A percentile compares a stretch with the other conserved stretches of the same genome.
phyloP scores from a whole-genome alignment of 1,284 basidiomycete species.

The Pseudozyma sp. region DNA sequence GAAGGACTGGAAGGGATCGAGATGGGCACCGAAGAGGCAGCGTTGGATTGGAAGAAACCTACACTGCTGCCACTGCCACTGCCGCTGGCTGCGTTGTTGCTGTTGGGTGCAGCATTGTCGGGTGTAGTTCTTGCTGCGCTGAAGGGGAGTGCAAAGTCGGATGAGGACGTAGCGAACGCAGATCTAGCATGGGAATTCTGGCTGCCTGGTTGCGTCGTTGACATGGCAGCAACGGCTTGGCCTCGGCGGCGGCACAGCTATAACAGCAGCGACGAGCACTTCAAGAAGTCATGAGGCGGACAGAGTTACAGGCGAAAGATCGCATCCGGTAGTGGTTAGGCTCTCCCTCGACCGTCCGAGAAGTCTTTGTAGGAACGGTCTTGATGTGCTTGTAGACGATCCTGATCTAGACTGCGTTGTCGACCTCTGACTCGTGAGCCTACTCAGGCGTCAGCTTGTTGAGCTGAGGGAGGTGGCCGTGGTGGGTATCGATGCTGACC shows the following conservation, averaged over 20 bases:
- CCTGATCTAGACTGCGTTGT: too few relatives aligned
- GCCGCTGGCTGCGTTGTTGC: not conserved
- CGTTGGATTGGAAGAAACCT: slow-evolving; percentile 13
- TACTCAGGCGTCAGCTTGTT: too few relatives aligned
- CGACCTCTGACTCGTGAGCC: too few relatives aligned
- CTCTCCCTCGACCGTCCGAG: too few relatives aligned
- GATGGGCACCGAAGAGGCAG: slow-evolving; percentile 24
- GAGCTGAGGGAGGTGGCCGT: too few relatives aligned
- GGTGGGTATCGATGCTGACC: too few relatives aligned
- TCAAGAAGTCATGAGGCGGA: not conserved
- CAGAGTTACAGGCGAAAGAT: too few relatives aligned
- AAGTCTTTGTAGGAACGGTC: too few relatives aligned
- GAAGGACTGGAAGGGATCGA: slow-evolving; percentile 39
- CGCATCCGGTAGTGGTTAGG: too few relatives aligned
- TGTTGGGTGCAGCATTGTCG: not conserved
- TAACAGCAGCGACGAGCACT: not conserved
- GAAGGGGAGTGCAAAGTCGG: slow-evolving; percentile 49
- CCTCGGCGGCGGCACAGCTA: not conserved
- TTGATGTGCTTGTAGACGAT: too few relatives aligned
- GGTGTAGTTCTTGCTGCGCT: slow-evolving; percentile 5
- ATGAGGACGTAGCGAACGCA: slow-evolving; percentile 35
- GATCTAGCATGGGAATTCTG: slow-evolving; percentile 8
- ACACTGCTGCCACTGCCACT: not conserved
- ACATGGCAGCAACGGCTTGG: slow-evolving; percentile 6
- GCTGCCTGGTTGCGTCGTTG: slow-evolving; percentile 1